A percentile compares a stretch with the other conserved stretches of the same genome.
Evolutionary conservation across 805 yeast genomes (phyloP).

Genomic region (Candida oleophila): DNA sequence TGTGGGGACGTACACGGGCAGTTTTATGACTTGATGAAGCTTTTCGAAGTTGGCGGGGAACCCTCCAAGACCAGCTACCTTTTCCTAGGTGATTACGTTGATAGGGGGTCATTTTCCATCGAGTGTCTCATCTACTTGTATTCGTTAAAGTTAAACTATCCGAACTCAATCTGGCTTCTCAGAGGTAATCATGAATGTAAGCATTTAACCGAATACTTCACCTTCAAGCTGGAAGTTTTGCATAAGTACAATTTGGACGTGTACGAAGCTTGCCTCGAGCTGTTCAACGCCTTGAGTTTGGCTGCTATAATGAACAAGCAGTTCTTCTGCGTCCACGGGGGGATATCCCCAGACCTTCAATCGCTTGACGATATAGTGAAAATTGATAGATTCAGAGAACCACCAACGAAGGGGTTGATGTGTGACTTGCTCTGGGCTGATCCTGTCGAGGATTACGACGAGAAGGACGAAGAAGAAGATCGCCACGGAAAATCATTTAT

Average conservation of each 20-base stretch:
- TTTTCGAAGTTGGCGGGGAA: conserved; percentile 92
- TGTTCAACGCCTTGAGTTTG: conserved; percentile 85
- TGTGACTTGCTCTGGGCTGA: conserved; percentile 97
- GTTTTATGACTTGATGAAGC: conserved; percentile 81
- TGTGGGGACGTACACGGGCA: conserved; percentile 99
- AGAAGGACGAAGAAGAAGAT: conserved; percentile 41
- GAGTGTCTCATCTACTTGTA: conserved; percentile 78
- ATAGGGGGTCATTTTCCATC: conserved; percentile 86
- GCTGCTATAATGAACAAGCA: conserved; percentile 94
- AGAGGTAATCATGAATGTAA: conserved; percentile 95
- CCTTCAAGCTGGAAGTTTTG: conserved; percentile 86
- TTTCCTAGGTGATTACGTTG: conserved; percentile 93
- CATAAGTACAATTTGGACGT: conserved; percentile 70
- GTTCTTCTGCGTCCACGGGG: conserved; percentile 96
- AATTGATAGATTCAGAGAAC: conserved; percentile 82
- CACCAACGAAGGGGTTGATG: conserved; percentile 91
- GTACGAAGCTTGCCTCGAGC: conserved; percentile 70
- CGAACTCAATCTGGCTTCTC: conserved; percentile 71
- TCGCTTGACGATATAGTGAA: conserved; percentile 65
- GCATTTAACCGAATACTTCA: conserved; percentile 90
- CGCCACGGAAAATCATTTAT: conserved; percentile 45
- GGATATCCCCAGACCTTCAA: conserved; percentile 81
- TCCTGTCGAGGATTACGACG: conserved; percentile 88
- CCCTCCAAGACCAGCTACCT: conserved; percentile 75
- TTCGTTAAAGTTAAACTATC: conserved; percentile 75